Percentiles rank a stretch among this genome's conserved stretches.
Conservation (phyloP, 305 asterid genomes). For the Solanum aculeatissimum region DNA sequence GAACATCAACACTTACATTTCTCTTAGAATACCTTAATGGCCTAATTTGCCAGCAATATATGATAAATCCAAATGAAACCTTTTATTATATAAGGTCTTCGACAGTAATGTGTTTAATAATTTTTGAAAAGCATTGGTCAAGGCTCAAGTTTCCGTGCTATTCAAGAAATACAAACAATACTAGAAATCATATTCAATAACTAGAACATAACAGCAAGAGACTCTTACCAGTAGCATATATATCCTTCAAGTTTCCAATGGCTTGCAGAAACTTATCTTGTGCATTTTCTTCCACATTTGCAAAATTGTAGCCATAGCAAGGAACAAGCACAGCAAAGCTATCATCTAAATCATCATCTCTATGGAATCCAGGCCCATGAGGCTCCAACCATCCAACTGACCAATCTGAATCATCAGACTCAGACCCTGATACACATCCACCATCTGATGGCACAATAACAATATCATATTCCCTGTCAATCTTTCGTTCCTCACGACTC, state of each 20-base stretch:
- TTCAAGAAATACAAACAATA: background rate
- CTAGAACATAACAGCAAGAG: background rate
- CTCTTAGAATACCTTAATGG: background rate
- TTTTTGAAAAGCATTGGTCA: background rate
- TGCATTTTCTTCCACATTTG: constrained; percentile 10
- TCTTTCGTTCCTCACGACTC: constrained; percentile 31
- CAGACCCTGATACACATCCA: constrained; percentile 42
- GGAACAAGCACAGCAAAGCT: constrained; percentile 44
- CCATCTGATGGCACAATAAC: constrained; percentile 44
- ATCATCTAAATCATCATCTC: constrained; percentile 21
- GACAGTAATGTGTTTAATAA: background rate
- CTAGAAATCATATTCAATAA: background rate
- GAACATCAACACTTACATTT: background rate
- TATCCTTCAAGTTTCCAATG: constrained; percentile 19
- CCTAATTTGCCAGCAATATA: background rate
- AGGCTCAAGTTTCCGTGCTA: background rate
- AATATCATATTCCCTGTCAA: constrained; percentile 31
- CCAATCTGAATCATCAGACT: constrained; percentile 44
- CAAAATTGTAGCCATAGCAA: constrained; percentile 26
- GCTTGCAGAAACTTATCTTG: constrained; percentile 11
- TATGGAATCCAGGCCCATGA: constrained; percentile 27
- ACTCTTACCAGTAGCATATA: constrained; percentile 20
- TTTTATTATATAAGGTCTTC: background rate
- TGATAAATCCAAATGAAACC: background rate
- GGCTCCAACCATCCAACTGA: constrained; percentile 53